Conservation (phyloP, 352 stramenopile species). For the Pythium sp. region DNA sequence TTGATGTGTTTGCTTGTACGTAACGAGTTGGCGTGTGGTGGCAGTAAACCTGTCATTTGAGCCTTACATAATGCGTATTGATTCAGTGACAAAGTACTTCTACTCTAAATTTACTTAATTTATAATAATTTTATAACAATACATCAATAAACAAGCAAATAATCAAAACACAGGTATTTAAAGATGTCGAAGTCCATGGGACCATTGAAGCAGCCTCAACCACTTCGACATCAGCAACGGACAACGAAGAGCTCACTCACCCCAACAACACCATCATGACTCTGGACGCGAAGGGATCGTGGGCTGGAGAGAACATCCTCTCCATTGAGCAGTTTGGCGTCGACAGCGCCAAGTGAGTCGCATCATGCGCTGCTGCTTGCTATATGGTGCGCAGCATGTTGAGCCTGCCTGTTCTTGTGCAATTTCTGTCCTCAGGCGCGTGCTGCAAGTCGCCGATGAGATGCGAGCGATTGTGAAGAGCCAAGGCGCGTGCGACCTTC, state of each 20-base stretch:
- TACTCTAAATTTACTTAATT: neutral
- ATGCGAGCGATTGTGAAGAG: constrained; percentile 84
- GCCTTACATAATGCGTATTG: neutral
- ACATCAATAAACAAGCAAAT: neutral
- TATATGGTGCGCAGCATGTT: neutral
- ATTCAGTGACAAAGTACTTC: neutral
- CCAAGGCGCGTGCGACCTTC: constrained; percentile 65
- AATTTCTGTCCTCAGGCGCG: constrained; percentile 33
- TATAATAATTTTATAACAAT: too few species aligned
- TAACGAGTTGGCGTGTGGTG: neutral
- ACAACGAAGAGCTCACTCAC: constrained; percentile 13
- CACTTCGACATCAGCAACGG: constrained; percentile 10
- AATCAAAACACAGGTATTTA: neutral
- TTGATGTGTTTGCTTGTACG: too few species aligned
- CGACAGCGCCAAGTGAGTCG: constrained; percentile 61
- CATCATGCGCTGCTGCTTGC: constrained; percentile 5
- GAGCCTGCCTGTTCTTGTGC: constrained; percentile 10
- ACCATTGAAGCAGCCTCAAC: neutral
- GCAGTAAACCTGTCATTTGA: neutral
- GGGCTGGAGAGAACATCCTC: constrained; percentile 71
- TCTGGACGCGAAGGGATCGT: constrained; percentile 61
- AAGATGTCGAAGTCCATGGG: neutral
- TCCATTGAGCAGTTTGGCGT: constrained; percentile 79
- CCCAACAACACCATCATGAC: constrained; percentile 18
- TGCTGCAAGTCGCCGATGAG: constrained; percentile 72